These are phyloP conservation scores for Alternaria brassicicola DNA, from an alignment of 2,329 filamentous ascomycete genomes.

Conservation along the genomic window DNA sequence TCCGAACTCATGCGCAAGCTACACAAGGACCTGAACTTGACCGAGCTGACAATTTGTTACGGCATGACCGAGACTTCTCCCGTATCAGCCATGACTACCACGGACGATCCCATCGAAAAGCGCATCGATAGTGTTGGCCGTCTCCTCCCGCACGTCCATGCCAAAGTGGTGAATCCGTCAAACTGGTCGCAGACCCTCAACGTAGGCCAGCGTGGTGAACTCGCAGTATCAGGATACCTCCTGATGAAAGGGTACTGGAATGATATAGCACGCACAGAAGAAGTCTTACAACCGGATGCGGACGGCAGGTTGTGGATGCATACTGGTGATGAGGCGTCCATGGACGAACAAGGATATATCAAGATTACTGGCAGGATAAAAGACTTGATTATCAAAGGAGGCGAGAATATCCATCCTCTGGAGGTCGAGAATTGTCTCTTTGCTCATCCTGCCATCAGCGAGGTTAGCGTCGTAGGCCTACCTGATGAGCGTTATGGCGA, in stretches of 20 bases:
- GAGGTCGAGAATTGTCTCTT: conserved; percentile 91
- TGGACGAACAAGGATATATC: conserved; percentile 83
- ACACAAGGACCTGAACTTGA: conserved; percentile 74
- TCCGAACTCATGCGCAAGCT: conserved; percentile 79
- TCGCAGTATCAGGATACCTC: conserved; percentile 82
- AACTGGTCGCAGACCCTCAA: conserved; percentile 67
- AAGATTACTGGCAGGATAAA: conserved; percentile 91
- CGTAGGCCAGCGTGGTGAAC: conserved; percentile 73
- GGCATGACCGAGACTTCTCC: conserved; percentile 92
- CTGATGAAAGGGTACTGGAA: conserved; percentile 91
- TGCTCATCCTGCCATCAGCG: conserved; percentile 70
- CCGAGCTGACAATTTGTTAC: conserved; percentile 89
- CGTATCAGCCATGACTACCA: conserved; percentile 78
- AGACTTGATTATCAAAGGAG: conserved; percentile 91
- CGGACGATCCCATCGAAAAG: conserved; percentile 73
- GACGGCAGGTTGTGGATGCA: conserved; percentile 78
- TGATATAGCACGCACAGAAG: conserved; percentile 71
- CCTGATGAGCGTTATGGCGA: conserved; percentile 85
- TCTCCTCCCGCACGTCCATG: conserved; percentile 80
- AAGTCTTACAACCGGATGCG: conserved; percentile 67
- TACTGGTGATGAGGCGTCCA: conserved; percentile 87
- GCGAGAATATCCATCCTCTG: conserved; percentile 94
- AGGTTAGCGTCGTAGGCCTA: conserved; percentile 83
- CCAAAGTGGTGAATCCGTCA: conserved; percentile 75
- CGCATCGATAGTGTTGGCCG: conserved; percentile 77